A percentile compares a stretch with the other conserved stretches of the same genome.
These are phyloP conservation scores for Mycena amicta DNA, from an alignment of 768 basidiomycete species.

Conservation along the genomic window DNA sequence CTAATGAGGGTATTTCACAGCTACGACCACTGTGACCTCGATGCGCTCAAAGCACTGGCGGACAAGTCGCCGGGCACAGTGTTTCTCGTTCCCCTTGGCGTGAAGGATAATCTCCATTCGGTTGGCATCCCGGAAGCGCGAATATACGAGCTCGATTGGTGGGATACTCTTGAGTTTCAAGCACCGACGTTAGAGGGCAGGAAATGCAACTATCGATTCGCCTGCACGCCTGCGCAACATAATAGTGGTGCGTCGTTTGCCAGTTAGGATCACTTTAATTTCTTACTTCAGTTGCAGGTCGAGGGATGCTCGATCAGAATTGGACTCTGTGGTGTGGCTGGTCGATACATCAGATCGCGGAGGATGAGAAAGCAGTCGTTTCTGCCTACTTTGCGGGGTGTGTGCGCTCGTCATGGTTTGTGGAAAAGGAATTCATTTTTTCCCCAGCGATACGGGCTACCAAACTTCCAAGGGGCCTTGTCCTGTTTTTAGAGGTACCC, in stretches of 20 bases:
- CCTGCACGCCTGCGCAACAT: conserved; percentile 46
- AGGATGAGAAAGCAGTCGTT: not conserved
- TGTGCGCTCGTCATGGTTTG: not conserved
- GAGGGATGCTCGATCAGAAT: conserved; percentile 35
- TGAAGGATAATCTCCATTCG: conserved; percentile 15
- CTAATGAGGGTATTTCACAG: conserved; percentile 22
- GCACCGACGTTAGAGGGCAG: conserved; percentile 2
- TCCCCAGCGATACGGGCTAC: conserved; percentile 42
- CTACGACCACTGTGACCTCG: conserved; percentile 46
- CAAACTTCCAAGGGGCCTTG: conserved; percentile 33
- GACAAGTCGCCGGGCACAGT: conserved; percentile 27
- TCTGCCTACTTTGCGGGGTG: conserved; percentile 17
- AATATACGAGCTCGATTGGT: conserved; percentile 45
- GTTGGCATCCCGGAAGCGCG: conserved; percentile 34
- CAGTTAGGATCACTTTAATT: not conserved
- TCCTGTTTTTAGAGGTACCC: conserved; percentile 39
- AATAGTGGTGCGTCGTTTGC: conserved; percentile 34
- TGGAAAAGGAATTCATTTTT: conserved; percentile 27
- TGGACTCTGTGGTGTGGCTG: conserved; percentile 44
- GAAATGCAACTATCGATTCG: conserved; percentile 23
- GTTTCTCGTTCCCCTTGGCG: conserved; percentile 44
- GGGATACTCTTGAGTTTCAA: conserved; percentile 33
- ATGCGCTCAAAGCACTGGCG: conserved; percentile 28
- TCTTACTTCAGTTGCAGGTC: conserved; percentile 27
- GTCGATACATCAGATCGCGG: conserved; percentile 34